Percentiles rank a stretch among this genome's conserved stretches.
phyloP scores from a whole-genome alignment of 495 filamentous ascomycete species.

The Podospora didyma region DNA sequence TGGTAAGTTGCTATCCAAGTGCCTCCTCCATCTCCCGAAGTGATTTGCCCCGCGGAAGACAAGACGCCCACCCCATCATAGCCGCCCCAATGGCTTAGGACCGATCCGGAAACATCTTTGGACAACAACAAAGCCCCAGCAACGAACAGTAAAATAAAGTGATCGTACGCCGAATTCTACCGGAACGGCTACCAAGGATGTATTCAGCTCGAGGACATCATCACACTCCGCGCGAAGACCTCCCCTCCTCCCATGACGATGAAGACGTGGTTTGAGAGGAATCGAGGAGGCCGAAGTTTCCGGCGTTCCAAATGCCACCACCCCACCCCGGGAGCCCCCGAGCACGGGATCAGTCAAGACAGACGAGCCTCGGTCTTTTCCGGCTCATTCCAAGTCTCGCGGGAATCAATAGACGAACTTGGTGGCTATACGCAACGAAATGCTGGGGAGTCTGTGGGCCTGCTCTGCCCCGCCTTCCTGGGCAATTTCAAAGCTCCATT shows the following conservation, averaged over 20 bases:
- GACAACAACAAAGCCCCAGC: neutral
- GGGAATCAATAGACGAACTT: no score
- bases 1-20: conserved; percentile 23
- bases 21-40: neutral
- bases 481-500: neutral
- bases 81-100: neutral
- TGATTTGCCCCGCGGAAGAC: conserved; percentile 8
- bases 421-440: no score
- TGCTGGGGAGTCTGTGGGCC: neutral
- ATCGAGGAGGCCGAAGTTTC: no score
- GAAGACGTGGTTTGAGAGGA: neutral
- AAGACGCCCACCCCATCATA: neutral
- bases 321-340: no score
- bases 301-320: no score
- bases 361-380: no score
- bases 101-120: neutral
- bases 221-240: neutral
- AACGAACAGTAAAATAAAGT: neutral
- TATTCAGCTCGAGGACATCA: neutral
- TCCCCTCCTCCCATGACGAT: neutral
- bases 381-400: no score
- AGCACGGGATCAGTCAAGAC: no score
- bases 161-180: neutral
- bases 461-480: neutral
- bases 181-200: neutral